phyloP scores from a whole-genome alignment of 305 asterid genomes.

The Fraxinus nigra region DNA sequence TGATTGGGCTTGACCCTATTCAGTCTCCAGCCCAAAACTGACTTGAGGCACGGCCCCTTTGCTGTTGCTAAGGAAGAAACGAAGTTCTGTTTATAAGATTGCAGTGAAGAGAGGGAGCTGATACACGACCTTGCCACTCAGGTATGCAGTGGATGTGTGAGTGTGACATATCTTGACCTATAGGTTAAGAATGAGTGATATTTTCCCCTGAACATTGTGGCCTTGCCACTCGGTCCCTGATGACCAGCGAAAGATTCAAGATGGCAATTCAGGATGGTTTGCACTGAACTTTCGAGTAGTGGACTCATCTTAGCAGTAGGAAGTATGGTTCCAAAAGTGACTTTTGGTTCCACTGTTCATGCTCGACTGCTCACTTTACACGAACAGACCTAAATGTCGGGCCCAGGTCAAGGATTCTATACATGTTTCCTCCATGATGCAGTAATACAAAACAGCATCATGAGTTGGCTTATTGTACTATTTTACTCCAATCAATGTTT shows the following conservation, averaged over 20 bases:
- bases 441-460: not conserved
- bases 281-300: not conserved
- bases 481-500: not conserved
- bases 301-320: not conserved
- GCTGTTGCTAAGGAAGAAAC: not conserved
- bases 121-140: not conserved
- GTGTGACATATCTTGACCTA: not conserved
- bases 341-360: not conserved
- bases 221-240: not conserved
- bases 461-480: not conserved
- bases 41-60: not conserved
- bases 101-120: not conserved
- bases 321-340: not conserved
- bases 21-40: not conserved
- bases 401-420: not conserved
- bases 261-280: not conserved
- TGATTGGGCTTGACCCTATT: too few relatives aligned
- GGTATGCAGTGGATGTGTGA: not conserved
- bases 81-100: not conserved
- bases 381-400: not conserved
- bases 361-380: not conserved
- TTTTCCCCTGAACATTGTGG: not conserved
- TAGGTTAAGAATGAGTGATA: not conserved
- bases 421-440: not conserved
- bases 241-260: not conserved